Percentiles rank a stretch among this genome's conserved stretches.
These are phyloP conservation scores for Avicennia marina DNA, from an alignment of 257 asterid genomes.

Conservation along the genomic window DNA sequence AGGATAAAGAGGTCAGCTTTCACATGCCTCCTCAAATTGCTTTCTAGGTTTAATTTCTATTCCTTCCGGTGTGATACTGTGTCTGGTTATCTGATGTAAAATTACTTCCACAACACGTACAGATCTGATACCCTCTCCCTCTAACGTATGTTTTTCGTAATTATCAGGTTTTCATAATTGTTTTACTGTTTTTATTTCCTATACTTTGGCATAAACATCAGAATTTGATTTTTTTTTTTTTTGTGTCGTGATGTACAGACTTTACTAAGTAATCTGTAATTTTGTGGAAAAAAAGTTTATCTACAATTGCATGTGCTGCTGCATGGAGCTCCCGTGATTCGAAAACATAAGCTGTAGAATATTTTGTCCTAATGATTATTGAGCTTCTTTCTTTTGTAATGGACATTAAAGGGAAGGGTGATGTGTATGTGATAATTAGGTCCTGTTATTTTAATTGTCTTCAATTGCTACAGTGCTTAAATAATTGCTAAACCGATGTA, in stretches of 20 bases:
- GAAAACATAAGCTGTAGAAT: not conserved
- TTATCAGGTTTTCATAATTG: not conserved
- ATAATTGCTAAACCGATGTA: too few species aligned
- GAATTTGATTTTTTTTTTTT: too few species aligned
- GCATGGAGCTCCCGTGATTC: slow-evolving; percentile 1
- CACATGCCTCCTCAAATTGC: too few species aligned
- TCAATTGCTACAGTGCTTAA: too few species aligned
- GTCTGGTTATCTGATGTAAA: too few species aligned
- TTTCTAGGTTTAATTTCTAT: too few species aligned
- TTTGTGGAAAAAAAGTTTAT: not conserved
- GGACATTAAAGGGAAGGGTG: too few species aligned
- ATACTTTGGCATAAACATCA: slow-evolving; percentile 1
- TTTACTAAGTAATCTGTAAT: not conserved
- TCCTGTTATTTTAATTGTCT: too few species aligned
- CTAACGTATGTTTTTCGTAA: not conserved
- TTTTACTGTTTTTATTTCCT: not conserved
- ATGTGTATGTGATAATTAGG: too few species aligned
- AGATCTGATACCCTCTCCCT: slow-evolving; percentile 27
- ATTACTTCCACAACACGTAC: not conserved
- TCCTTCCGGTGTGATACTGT: too few species aligned
- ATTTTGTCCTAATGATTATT: not conserved
- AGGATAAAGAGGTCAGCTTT: too few species aligned
- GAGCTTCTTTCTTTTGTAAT: not conserved
- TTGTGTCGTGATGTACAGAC: slow-evolving; percentile 12
- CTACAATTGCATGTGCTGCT: not conserved